Evolutionary conservation across 495 filamentous ascomycete genomes (phyloP), one percentile per base, ranked within the genome.

Genomic region (Glonium stellatum): DNA sequence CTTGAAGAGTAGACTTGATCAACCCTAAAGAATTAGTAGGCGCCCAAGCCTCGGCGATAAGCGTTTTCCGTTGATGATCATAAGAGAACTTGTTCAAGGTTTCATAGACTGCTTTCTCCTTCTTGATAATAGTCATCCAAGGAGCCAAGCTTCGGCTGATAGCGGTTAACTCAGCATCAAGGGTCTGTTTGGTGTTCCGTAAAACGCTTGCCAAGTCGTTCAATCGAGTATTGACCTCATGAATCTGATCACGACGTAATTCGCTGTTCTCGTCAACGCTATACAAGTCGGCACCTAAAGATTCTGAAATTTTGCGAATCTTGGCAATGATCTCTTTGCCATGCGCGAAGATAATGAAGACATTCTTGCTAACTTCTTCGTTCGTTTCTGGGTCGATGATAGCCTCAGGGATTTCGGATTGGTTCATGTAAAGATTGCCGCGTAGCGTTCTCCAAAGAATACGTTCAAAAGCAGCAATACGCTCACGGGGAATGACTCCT

Each of bases 361-460:
- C 93, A 68, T 96, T 99, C 85, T 99, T 99, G 74, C 85, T 84
- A 61, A 95, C 80, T 49, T 86, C 79, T 73, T 97, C 93, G 73
- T 96, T 95, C 76, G 83, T 95, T 64, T 82, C 77, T 22, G 93
- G 93, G 73, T 99, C 90, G 71, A 95, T 79, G 58, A 99, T 88
- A n/a, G 90, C 84, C 66, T 97, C 90, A 31, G 89, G 85, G 55
- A 99, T 97, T 77, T 97, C 93, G 36, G 92, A 89, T 78, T 99
- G 93, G 76, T 97, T 99, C 93, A 99, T 99, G 77, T 97, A 99
- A 19, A 99, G 82, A 75, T 99, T 99, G 64, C 93, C 93, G 67
- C 93, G 90, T 55, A 99, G 78, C 0, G 93, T 96, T 56, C 93
- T 81, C 93, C 93, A 99, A 15, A 99, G 80, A 62, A 97, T 97